Percentiles rank a stretch among this genome's conserved stretches.
phyloP scores from a whole-genome alignment of 2,329 filamentous ascomycete genomes.

The Orbilia javanica region DNA sequence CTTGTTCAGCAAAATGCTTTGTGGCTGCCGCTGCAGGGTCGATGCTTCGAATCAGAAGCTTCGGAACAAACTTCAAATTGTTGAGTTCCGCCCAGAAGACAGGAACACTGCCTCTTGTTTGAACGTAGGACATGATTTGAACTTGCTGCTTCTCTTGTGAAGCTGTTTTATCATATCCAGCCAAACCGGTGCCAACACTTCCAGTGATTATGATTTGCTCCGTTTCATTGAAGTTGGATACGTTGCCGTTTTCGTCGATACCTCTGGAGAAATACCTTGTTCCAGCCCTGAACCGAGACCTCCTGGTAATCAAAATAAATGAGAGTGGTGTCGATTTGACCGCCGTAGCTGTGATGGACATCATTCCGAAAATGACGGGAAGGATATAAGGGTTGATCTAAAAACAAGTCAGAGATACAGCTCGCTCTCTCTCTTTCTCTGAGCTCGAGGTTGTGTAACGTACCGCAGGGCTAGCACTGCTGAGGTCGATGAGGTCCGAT shows the following conservation, averaged over 20 bases:
- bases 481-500: slow-evolving; percentile 90
- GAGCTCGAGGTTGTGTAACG: slow-evolving; percentile 19
- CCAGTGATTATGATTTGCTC: slow-evolving; percentile 93
- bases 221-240: slow-evolving; percentile 99
- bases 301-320: slow-evolving; percentile 86
- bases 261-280: slow-evolving; percentile 96
- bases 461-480: slow-evolving; percentile 67
- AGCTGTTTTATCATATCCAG: slow-evolving; percentile 65
- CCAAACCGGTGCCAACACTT: slow-evolving; percentile 73
- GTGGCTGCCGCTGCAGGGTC: slow-evolving; percentile 84
- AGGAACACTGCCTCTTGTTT: slow-evolving; percentile 95
- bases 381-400: slow-evolving; percentile 88
- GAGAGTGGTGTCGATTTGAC: slow-evolving; percentile 88
- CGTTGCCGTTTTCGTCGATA: slow-evolving; percentile 90
- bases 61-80: slow-evolving; percentile 89
- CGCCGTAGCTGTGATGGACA: slow-evolving; percentile 87
- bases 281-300: slow-evolving; percentile 87
- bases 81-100: slow-evolving; percentile 98
- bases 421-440: too few relatives aligned
- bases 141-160: slow-evolving; percentile 75
- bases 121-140: slow-evolving; percentile 93
- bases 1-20: slow-evolving; percentile 93
- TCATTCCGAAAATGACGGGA: slow-evolving; percentile 95
- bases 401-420: slow-evolving; percentile 14
- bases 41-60: slow-evolving; percentile 85